Percentiles rank a stretch among this genome's conserved stretches.
phyloP scores from a whole-genome alignment of 345 rosid species.

The Pistacia integerrima region DNA sequence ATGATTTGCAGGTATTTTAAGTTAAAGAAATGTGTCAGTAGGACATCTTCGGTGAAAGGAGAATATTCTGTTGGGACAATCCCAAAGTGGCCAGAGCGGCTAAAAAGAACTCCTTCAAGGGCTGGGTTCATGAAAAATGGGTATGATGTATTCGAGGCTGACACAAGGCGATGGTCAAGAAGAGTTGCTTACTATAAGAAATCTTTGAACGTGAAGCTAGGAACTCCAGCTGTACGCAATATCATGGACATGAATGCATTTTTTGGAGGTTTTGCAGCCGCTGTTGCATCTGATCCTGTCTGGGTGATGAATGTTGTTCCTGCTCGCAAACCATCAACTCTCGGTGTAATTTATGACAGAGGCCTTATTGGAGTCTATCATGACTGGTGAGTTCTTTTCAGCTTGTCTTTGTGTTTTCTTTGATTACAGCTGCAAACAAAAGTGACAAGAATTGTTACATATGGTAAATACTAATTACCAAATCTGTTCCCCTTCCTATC shows the following conservation, averaged over 20 bases:
- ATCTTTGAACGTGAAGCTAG: conserved; percentile 62
- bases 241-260: conserved; percentile 96
- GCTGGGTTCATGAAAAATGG: conserved; percentile 70
- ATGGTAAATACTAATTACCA: not conserved
- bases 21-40: conserved; percentile 68
- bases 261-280: conserved; percentile 95
- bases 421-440: not conserved
- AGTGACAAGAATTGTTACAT: not conserved
- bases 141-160: conserved; percentile 80
- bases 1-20: conserved; percentile 71
- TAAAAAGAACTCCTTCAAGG: conserved; percentile 68
- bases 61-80: conserved; percentile 66
- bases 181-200: conserved; percentile 83
- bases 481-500: not conserved
- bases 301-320: conserved; percentile 99
- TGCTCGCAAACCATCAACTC: conserved; percentile 74
- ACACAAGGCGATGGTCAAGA: conserved; percentile 83
- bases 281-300: conserved; percentile 72
- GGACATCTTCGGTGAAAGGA: conserved; percentile 60
- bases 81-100: conserved; percentile 84
- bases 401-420: conserved; percentile 1
- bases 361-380: conserved; percentile 91
- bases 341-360: conserved; percentile 77
- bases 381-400: conserved; percentile 59
- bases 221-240: conserved; percentile 73